Evolutionary conservation across 2,329 filamentous ascomycete species (phyloP).

Genomic region (Elsinoe batatas): DNA sequence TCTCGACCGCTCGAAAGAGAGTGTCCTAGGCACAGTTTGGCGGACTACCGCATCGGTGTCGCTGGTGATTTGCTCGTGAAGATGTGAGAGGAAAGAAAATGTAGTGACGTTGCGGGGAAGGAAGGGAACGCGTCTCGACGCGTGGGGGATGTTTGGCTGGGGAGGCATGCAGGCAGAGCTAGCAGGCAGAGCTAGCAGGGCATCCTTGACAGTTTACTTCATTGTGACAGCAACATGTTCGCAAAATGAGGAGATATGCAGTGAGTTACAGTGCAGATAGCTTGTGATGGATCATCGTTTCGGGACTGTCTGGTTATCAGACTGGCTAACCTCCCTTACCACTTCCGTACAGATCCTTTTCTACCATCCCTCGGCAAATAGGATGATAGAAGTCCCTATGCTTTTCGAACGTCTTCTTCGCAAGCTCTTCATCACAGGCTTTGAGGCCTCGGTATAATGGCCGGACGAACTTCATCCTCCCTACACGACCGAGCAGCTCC

Average conservation of each 20-base stretch:
- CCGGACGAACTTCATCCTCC: constrained; percentile 94
- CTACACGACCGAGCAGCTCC: constrained; percentile 68
- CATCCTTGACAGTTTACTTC: not conserved
- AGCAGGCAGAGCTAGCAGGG: not conserved
- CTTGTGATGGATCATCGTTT: too few species aligned
- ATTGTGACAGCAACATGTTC: not conserved
- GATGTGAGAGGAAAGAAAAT: not conserved
- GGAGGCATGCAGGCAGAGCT: not conserved
- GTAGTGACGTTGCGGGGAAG: constrained; percentile 7
- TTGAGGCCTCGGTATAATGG: constrained; percentile 71
- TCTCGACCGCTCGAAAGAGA: not conserved
- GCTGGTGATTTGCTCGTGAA: not conserved
- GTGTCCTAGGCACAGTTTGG: not conserved
- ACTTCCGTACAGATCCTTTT: constrained; percentile 62
- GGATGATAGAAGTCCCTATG: constrained; percentile 92
- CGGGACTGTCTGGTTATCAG: too few species aligned
- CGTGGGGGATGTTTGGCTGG: constrained; percentile 3
- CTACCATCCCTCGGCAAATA: constrained; percentile 76
- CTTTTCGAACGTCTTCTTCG: constrained; percentile 73
- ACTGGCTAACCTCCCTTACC: not conserved
- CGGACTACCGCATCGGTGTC: not conserved
- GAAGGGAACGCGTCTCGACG: constrained; percentile 2
- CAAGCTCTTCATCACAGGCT: constrained; percentile 62
- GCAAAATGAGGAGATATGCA: not conserved
- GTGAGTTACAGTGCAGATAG: not conserved